phyloP scores from a whole-genome alignment of 2,329 filamentous ascomycete genomes.

The Fusarium decemcellulare region DNA sequence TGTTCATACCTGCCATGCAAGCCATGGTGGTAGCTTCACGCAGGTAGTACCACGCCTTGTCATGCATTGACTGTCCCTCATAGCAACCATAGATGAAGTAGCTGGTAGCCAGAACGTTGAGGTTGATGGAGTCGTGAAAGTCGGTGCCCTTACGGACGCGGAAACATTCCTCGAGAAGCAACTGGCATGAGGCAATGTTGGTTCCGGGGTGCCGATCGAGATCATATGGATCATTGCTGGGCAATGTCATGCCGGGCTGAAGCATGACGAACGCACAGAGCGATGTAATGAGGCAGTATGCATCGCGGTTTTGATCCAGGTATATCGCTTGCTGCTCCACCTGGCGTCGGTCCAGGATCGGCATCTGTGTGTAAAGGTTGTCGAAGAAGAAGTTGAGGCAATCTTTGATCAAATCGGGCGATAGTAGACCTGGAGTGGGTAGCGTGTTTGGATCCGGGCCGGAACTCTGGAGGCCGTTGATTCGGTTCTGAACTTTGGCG shows the following conservation, averaged over 20 bases:
- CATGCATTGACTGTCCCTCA: conserved; percentile 79
- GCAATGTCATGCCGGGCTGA: conserved; percentile 76
- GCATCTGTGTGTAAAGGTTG: conserved; percentile 75
- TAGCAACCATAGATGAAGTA: conserved; percentile 84
- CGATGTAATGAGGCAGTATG: conserved; percentile 75
- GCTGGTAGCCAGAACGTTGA: conserved; percentile 77
- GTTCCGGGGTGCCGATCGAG: conserved; percentile 70
- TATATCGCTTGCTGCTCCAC: conserved; percentile 72
- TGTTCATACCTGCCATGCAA: conserved; percentile 72
- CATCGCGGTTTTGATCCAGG: conserved; percentile 74
- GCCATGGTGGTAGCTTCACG: conserved; percentile 82
- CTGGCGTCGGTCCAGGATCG: conserved; percentile 71
- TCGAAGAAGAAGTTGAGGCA: conserved; percentile 79
- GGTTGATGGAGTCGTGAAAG: conserved; percentile 68
- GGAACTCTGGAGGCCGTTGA: conserved; percentile 64
- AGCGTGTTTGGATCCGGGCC: conserved; percentile 63
- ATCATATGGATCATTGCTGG: conserved; percentile 68
- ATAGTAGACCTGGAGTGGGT: conserved; percentile 73
- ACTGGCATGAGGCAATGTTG: conserved; percentile 74
- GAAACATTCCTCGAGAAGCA: conserved; percentile 77
- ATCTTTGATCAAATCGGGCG: conserved; percentile 74
- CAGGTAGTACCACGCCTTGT: conserved; percentile 84
- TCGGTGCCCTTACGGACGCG: conserved; percentile 76
- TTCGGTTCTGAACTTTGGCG: conserved; percentile 71
- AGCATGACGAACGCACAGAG: conserved; percentile 78